Conservation (phyloP, 2,329 filamentous ascomycete species). For the Fusarium beomiforme region DNA sequence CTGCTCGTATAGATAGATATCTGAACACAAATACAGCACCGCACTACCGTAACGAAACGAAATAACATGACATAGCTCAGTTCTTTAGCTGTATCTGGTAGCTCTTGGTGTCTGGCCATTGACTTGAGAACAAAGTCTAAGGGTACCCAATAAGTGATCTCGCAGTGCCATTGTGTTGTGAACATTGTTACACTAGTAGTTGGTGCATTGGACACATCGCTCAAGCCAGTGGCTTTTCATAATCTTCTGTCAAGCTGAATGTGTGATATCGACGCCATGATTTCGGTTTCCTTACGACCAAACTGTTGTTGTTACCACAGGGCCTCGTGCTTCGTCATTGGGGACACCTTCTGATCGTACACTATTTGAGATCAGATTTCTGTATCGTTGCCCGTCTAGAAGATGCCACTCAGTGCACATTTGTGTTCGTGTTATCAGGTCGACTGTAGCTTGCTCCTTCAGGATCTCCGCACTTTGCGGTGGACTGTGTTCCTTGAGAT, state of each 20-base stretch:
- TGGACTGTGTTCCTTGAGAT: background rate
- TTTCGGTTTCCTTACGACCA: constrained; percentile 9
- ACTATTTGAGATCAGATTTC: constrained; percentile 1
- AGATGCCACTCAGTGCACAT: background rate
- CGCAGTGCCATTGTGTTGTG: constrained; percentile 4
- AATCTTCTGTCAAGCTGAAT: background rate
- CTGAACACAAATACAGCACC: background rate
- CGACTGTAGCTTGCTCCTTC: background rate
- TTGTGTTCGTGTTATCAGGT: constrained; percentile 9
- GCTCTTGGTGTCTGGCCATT: background rate
- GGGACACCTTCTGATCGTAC: constrained; percentile 6
- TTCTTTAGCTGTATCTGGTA: background rate
- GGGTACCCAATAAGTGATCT: background rate
- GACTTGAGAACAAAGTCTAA: background rate
- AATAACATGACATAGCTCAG: background rate
- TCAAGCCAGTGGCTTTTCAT: background rate
- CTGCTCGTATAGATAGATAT: background rate
- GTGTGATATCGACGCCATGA: constrained; percentile 5
- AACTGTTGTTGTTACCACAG: background rate
- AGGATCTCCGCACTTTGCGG: background rate
- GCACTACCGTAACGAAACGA: background rate
- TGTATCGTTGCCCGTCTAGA: background rate
- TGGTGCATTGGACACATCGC: background rate
- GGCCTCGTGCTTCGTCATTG: background rate
- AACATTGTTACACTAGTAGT: constrained; percentile 16